Conservation (phyloP, 2,329 filamentous ascomycete species). For the Fusarium redolens region DNA sequence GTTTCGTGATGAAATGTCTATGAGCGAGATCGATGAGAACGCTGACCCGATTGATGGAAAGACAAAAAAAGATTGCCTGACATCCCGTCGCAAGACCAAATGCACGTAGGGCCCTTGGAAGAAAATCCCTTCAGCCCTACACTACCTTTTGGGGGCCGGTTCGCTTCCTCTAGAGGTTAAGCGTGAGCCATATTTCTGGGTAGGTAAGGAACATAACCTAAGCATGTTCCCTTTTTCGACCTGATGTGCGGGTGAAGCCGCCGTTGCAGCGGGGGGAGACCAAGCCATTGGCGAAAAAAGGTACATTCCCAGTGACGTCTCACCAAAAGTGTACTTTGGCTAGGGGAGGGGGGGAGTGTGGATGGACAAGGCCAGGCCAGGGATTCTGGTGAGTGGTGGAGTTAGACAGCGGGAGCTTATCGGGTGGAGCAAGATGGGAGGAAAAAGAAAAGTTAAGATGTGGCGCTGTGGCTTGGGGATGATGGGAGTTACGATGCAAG, state of each 20-base stretch:
- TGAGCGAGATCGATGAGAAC: background rate
- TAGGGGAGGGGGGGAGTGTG: conserved; percentile 26
- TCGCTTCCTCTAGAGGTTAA: conserved; percentile 45
- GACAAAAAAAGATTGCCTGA: background rate
- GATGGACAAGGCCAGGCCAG: conserved; percentile 3
- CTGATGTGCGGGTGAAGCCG: conserved; percentile 41
- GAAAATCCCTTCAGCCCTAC: conserved; percentile 39
- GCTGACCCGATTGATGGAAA: background rate
- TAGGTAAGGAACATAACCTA: conserved; percentile 4
- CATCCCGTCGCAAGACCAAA: background rate
- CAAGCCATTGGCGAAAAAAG: background rate
- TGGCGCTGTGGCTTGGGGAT: conserved; percentile 25
- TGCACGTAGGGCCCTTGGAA: conserved; percentile 21
- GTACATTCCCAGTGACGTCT: conserved; percentile 1
- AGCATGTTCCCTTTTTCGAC: conserved; percentile 14
- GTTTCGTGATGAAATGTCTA: background rate
- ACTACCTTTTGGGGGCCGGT: conserved; percentile 16
- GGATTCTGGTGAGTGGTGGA: conserved; percentile 32
- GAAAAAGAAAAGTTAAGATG: conserved; percentile 7
- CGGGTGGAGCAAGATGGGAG: conserved; percentile 11
- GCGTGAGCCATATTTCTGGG: conserved; percentile 38
- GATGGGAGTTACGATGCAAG: background rate
- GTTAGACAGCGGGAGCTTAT: conserved; percentile 33
- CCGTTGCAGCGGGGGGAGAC: conserved; percentile 36
- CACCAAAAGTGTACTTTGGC: conserved; percentile 5